A percentile compares a stretch with the other conserved stretches of the same genome.
phyloP scores from a whole-genome alignment of 2,329 filamentous ascomycete genomes.

The Apiospora kogelbergensis region DNA sequence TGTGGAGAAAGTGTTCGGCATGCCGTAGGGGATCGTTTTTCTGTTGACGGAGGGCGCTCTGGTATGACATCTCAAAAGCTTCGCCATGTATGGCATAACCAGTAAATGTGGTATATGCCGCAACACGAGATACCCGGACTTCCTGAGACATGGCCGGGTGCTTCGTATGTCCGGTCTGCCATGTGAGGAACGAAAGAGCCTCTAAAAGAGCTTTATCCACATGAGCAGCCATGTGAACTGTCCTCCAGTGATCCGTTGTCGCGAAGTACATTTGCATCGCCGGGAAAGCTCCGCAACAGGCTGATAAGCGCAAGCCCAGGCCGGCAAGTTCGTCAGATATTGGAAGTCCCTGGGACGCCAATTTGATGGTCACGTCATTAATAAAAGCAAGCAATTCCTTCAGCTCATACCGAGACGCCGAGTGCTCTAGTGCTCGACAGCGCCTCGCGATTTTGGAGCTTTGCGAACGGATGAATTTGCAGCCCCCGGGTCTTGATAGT shows the following conservation, averaged over 20 bases:
- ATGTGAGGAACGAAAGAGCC: background rate
- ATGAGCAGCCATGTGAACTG: background rate
- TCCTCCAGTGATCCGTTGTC: background rate
- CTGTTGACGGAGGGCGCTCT: background rate
- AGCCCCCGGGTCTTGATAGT: conserved; percentile 20
- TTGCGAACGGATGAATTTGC: conserved; percentile 14
- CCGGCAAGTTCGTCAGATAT: conserved; percentile 30
- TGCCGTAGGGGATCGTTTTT: background rate
- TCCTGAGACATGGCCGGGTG: background rate
- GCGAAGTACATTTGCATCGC: conserved; percentile 20
- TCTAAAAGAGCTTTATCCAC: background rate
- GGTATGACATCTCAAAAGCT: background rate
- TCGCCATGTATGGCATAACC: background rate
- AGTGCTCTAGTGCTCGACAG: background rate
- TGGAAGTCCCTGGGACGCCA: conserved; percentile 24
- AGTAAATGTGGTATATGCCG: conserved; percentile 20
- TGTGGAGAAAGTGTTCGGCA: conserved; percentile 17
- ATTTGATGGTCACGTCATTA: conserved; percentile 39
- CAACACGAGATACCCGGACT: conserved; percentile 6
- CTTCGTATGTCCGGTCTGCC: background rate
- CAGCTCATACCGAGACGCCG: background rate
- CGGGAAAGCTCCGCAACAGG: conserved; percentile 17
- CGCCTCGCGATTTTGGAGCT: background rate
- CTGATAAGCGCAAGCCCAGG: conserved; percentile 31
- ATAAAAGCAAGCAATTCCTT: conserved; percentile 34